Conservation (phyloP, 2,329 filamentous ascomycete species). For the Aspergillus floridensis region DNA sequence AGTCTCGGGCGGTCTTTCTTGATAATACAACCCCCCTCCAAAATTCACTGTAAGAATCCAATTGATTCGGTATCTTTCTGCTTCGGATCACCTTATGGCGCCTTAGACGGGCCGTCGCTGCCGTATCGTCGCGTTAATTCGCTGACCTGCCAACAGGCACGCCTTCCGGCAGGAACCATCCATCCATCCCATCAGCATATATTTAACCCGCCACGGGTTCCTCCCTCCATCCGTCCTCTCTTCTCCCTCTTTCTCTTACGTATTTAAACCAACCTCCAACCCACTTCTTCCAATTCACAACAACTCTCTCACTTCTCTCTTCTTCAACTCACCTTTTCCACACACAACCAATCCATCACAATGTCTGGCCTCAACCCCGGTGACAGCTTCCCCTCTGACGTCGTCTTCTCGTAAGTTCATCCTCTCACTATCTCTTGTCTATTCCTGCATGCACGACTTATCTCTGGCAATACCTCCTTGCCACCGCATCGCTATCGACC, state of each 20-base stretch:
- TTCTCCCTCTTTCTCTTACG: slow-evolving; percentile 8
- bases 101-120: slow-evolving; percentile 14
- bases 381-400: slow-evolving; percentile 76
- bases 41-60: slow-evolving; percentile 28
- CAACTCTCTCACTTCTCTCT: slow-evolving; percentile 10
- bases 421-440: not conserved
- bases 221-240: slow-evolving; percentile 7
- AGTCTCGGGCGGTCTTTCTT: slow-evolving; percentile 38
- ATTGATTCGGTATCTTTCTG: slow-evolving; percentile 38
- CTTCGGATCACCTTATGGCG: slow-evolving; percentile 33
- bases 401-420: slow-evolving; percentile 67
- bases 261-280: slow-evolving; percentile 19
- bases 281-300: slow-evolving; percentile 8
- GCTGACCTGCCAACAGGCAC: slow-evolving; percentile 9
- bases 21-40: slow-evolving; percentile 23
- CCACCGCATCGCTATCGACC: not conserved
- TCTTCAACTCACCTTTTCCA: slow-evolving; percentile 7
- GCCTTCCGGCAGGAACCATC: slow-evolving; percentile 16
- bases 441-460: not conserved
- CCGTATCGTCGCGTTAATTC: slow-evolving; percentile 6
- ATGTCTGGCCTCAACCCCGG: slow-evolving; percentile 74
- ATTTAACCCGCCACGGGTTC: slow-evolving; percentile 23
- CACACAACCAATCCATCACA: slow-evolving; percentile 24
- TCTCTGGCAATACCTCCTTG: not conserved
- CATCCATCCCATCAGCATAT: slow-evolving; percentile 9